phyloP scores from a whole-genome alignment of 1,284 basidiomycete species.

The Mycosarcoma mackinlayi region DNA sequence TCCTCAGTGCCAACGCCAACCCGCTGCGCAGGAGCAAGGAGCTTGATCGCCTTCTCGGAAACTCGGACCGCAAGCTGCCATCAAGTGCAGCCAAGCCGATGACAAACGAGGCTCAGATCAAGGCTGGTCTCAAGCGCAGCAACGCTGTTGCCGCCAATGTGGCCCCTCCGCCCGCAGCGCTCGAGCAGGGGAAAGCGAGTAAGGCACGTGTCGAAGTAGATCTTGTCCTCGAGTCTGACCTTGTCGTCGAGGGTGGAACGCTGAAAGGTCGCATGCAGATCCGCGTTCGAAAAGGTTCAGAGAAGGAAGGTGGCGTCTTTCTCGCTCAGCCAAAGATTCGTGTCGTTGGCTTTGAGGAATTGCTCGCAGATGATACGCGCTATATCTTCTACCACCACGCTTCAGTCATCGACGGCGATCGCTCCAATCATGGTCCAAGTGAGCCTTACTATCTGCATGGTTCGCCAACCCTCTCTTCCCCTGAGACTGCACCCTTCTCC shows the following conservation, averaged over 20 bases:
- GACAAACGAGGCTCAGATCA: constrained; percentile 6
- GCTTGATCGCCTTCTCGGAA: constrained; percentile 55
- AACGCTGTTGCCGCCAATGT: constrained; percentile 25
- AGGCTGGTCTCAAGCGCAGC: constrained; percentile 24
- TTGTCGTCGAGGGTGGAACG: constrained; percentile 83
- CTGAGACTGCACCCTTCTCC: constrained; percentile 70
- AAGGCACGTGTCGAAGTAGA: constrained; percentile 86
- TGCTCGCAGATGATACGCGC: constrained; percentile 75
- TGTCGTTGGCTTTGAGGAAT: constrained; percentile 85
- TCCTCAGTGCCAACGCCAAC: constrained; percentile 53
- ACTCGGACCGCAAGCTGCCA: constrained; percentile 46
- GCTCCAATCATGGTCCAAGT: constrained; percentile 53
- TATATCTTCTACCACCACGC: constrained; percentile 88
- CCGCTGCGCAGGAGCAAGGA: constrained; percentile 56
- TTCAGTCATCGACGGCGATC: constrained; percentile 72
- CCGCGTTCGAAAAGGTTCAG: constrained; percentile 74
- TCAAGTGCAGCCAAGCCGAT: constrained; percentile 27
- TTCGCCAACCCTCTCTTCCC: constrained; percentile 52
- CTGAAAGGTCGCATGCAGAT: constrained; percentile 81
- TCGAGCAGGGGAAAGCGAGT: constrained; percentile 59
- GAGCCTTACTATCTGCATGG: constrained; percentile 66
- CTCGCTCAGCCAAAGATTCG: constrained; percentile 84
- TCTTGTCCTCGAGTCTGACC: constrained; percentile 80
- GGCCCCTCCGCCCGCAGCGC: constrained; percentile 35
- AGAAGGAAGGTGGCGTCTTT: constrained; percentile 72